Evolutionary conservation across 2,329 filamentous ascomycete genomes (phyloP), one percentile per base, ranked within the genome.

Genomic region (Epichloe gansuensis): DNA sequence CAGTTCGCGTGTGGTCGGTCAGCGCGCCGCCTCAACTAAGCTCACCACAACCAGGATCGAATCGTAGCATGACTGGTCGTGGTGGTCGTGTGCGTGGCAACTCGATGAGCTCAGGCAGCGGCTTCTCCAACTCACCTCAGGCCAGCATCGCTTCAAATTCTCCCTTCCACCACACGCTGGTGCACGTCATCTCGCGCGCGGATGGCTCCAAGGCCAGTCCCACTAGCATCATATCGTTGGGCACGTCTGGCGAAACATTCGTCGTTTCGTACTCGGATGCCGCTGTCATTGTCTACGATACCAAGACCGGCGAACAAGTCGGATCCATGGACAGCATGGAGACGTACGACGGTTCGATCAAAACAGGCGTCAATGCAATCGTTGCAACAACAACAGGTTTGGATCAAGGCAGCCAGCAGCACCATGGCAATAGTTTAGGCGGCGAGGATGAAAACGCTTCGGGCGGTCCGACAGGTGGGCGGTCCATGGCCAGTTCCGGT

Each of bases 201-300:
- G 82, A 86, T 47, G 79, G 75, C 46, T 73, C 72, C 13, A 77
- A 77, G 15, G 81, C 85, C 4, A 90, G 86, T 43, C 91, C 93
- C 5, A 97, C 93, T 0, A 93, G 86, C 63, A 97, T 98, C 61
- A 85, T 86, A n/a, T 85, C 91, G 0, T 74, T 97, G n/a, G 87
- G 87, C 44, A 73, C 81, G 15, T 81, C 80, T 2, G 91, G 93
- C 2, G 87, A 94, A 61, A 85, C 84, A 5, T 97, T 98, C 66
- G 89, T 96, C 1, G 93, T 96, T 2, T 88, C 88, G 21, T 98
- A 94, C 66, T 81, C 87, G 0, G 90, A 98, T 67, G 89, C 91
- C 2, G 84, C 88, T 2, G 87, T 96, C 50, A 73, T 97, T 15
- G 85, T 97, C 17, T 98, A 91, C 66, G 90, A 97, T 65, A 96